Percentiles rank a stretch among this genome's conserved stretches.
Evolutionary conservation across 345 rosid genomes (phyloP).

Genomic region (Citrus medica): DNA sequence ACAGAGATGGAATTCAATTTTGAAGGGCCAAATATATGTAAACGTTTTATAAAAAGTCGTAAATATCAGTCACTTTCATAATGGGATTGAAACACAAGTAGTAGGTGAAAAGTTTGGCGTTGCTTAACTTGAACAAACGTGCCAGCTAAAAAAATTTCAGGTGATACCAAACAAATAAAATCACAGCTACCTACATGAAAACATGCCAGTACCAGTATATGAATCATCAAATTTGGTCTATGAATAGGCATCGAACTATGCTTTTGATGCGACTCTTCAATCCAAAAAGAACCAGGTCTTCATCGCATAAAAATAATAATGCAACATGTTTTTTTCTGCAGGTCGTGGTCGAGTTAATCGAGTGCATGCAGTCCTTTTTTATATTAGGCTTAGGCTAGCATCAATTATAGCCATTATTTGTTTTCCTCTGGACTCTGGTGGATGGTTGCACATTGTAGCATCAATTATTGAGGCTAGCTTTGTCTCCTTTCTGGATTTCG

Average conservation of each 20-base stretch:
- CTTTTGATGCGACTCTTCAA: constrained; percentile 1
- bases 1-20: neutral
- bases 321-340: neutral
- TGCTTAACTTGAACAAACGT: neutral
- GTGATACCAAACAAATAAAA: constrained; percentile 23
- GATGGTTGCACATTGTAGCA: neutral
- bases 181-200: constrained; percentile 12
- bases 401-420: neutral
- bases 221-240: neutral
- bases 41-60: neutral
- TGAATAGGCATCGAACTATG: neutral
- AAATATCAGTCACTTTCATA: neutral
- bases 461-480: neutral
- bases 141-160: constrained; percentile 24
- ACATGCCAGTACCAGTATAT: neutral
- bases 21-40: neutral
- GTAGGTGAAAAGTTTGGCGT: constrained; percentile 16
- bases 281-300: neutral
- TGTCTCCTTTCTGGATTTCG: too few species aligned
- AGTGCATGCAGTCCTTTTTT: too few species aligned
- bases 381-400: too few species aligned
- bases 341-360: neutral
- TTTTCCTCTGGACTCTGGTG: neutral
- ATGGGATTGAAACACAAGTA: neutral
- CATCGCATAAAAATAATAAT: neutral